These are phyloP conservation scores for Arxiozyma bovina DNA, from an alignment of 1,139 yeast genomes.

Conservation along the genomic window DNA sequence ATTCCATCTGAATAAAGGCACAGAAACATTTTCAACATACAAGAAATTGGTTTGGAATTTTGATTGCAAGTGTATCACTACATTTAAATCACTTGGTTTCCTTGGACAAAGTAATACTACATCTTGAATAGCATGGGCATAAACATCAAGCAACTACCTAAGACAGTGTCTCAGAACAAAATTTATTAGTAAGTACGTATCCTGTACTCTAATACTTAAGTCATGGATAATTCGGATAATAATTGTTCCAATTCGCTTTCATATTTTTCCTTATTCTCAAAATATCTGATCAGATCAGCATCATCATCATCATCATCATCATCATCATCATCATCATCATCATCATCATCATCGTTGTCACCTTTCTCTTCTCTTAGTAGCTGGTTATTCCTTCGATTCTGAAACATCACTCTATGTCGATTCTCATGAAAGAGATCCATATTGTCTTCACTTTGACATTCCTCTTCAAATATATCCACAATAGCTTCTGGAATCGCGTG, in stretches of 20 bases:
- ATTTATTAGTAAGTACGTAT: not conserved
- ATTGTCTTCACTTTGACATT: slow-evolving; percentile 6
- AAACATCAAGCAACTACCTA: not conserved
- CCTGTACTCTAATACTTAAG: not conserved
- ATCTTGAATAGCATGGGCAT: not conserved
- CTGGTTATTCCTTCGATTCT: too few species aligned
- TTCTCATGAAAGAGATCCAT: too few species aligned
- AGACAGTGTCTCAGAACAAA: not conserved
- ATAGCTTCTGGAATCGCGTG: slow-evolving; percentile 17
- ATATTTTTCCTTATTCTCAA: slow-evolving; percentile 18
- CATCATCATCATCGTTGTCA: slow-evolving; percentile 4
- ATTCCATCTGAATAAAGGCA: too few species aligned
- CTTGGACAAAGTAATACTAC: not conserved
- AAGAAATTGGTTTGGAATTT: not conserved
- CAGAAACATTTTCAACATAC: not conserved
- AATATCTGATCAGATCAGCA: slow-evolving; percentile 15
- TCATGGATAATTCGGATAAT: slow-evolving; percentile 11
- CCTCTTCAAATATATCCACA: slow-evolving; percentile 14
- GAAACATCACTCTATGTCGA: not conserved
- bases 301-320: slow-evolving; percentile 6
- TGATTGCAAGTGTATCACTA: not conserved
- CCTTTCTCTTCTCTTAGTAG: not conserved
- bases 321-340: slow-evolving; percentile 7
- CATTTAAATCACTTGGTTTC: not conserved
- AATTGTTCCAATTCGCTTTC: slow-evolving; percentile 16